Percentiles rank a stretch among this genome's conserved stretches.
phyloP scores from a whole-genome alignment of 2,329 filamentous ascomycete genomes.

The Aspergillus sp. region DNA sequence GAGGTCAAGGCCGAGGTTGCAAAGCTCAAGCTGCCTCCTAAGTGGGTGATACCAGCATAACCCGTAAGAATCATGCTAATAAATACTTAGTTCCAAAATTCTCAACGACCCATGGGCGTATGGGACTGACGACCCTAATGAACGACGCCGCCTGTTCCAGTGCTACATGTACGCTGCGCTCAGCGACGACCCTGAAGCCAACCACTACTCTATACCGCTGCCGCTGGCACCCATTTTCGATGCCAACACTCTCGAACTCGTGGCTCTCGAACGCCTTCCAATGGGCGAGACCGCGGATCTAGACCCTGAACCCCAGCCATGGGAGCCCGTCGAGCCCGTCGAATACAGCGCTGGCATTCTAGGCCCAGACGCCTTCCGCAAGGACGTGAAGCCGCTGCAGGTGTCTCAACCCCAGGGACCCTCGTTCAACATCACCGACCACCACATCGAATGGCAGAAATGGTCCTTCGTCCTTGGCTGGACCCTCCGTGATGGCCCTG shows the following conservation, averaged over 20 bases:
- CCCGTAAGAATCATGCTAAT: no score
- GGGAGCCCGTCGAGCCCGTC: conserved; percentile 53
- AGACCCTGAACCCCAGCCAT: conserved; percentile 54
- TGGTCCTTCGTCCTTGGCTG: conserved; percentile 63
- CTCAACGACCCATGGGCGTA: conserved; percentile 71
- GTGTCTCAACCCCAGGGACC: conserved; percentile 65
- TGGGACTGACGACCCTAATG: conserved; percentile 45
- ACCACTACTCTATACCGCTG: conserved; percentile 38
- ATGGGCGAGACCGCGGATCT: conserved; percentile 61
- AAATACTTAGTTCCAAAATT: conserved; percentile 48
- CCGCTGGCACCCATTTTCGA: conserved; percentile 51
- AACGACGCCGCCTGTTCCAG: conserved; percentile 40
- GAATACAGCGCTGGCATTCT: conserved; percentile 65
- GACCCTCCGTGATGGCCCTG: conserved; percentile 65
- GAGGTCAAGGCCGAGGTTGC: conserved; percentile 59
- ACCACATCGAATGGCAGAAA: conserved; percentile 65
- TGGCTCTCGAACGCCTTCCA: conserved; percentile 70
- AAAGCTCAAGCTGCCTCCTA: conserved; percentile 57
- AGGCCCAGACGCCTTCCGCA: conserved; percentile 59
- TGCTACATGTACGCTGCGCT: conserved; percentile 42
- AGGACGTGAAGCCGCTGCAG: conserved; percentile 57
- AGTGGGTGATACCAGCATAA: no score
- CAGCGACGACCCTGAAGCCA: conserved; percentile 36
- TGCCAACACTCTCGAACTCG: conserved; percentile 60
- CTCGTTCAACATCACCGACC: conserved; percentile 60